Base-by-base conservation (phyloP, 139 green algal species). In the Chlorella sp. region DNA sequence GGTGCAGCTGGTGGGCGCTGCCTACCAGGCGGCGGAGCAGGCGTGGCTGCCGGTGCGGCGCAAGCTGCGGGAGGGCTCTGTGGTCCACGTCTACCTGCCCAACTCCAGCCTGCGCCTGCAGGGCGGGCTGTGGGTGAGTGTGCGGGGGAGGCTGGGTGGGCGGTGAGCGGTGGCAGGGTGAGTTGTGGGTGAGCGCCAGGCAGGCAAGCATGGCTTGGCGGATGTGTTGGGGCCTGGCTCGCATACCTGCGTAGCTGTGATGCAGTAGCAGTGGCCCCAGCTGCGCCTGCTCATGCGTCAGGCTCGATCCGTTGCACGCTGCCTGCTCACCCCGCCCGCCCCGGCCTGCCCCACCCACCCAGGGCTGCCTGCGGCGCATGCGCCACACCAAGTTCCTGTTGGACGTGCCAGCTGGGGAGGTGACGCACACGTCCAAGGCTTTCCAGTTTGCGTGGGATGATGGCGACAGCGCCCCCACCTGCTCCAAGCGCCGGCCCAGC, bases 331-430 rank as follows among this genome's bases (percentile, higher is more conserved):
- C 11, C 6, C 28, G 20, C 55, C 1, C 70, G 1, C 41, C 1
- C 39, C 13, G 2, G 3, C 39, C 26, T 26, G 32, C 4, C 32
- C 39, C 44, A 26, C 18, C n/a, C 20, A 30, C n/a, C 38, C 76
- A 82, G 76, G 76, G 36, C 57, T 82, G 76, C 76, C 57, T 82
- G 38, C 38, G 26, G 18, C 76, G 63, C 57, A 82, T 82, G 76
- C 57, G 76, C 7, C 76, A 82, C 76, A 82, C 76, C 36, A 34
- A 60, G 36, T 18, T 39, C 20, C 25, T 82, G 30, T 16, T 82
- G 36, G 38, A 60, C 25, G 25, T 39, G 6, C 13, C 36, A 0
- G 28, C 34, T 6, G 76, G 76, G 17, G 20, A 72, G 57, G 26
- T 82, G 57, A 21, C 71, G 60, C 60, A 56, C 1, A 82, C 32